Percentiles rank a stretch among this genome's conserved stretches.
Evolutionary conservation across 345 rosid species (phyloP).

Genomic region (Eutrema heterophyllum): DNA sequence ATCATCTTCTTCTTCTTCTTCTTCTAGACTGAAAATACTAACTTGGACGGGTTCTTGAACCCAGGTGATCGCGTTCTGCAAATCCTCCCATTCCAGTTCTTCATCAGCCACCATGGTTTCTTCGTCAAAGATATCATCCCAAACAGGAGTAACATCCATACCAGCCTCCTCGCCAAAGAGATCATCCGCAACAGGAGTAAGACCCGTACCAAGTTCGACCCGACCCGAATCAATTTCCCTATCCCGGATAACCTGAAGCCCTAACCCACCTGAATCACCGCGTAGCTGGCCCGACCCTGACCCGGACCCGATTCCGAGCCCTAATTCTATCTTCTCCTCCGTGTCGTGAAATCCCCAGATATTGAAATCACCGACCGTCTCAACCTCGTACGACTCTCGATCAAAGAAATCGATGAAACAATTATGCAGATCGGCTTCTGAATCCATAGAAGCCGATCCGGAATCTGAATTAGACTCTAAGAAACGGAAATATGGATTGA

Average conservation of each 20-base stretch:
- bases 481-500: not conserved
- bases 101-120: conserved; percentile 14
- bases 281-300: conserved; percentile 4
- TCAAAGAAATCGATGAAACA: conserved; percentile 21
- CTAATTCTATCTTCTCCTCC: conserved; percentile 18
- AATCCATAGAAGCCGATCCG: not conserved
- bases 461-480: conserved; percentile 6
- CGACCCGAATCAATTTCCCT: conserved; percentile 17
- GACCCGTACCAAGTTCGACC: not conserved
- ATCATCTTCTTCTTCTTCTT: not conserved
- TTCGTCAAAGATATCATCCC: not conserved
- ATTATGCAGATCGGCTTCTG: not conserved
- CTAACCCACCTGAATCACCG: conserved; percentile 1
- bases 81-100: conserved; percentile 32
- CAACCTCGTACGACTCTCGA: conserved; percentile 3
- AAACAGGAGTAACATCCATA: not conserved
- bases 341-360: not conserved
- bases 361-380: not conserved
- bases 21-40: not conserved
- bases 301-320: conserved; percentile 15
- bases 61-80: conserved; percentile 3
- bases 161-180: not conserved
- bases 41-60: not conserved
- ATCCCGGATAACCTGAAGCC: conserved; percentile 22
- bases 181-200: not conserved